These are phyloP conservation scores for Leptographium lundbergii DNA, from an alignment of 2,329 filamentous ascomycete genomes.

Conservation along the genomic window DNA sequence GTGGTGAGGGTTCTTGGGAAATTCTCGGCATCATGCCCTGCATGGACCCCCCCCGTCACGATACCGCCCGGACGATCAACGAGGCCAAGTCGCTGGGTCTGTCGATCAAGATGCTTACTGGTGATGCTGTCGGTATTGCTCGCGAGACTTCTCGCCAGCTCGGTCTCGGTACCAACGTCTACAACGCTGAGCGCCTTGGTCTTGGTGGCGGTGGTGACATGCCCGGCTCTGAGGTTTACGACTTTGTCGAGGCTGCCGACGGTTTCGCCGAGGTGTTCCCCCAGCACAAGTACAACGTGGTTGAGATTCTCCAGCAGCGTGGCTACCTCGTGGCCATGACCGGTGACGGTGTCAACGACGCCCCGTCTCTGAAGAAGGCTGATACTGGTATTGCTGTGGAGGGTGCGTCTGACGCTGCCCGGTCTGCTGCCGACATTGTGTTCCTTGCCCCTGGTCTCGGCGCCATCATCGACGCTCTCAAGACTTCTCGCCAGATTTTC, in stretches of 20 bases:
- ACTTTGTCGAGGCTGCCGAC: slow-evolving; percentile 91
- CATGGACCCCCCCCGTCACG: slow-evolving; percentile 80
- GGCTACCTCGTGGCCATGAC: slow-evolving; percentile 93
- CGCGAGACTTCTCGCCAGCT: slow-evolving; percentile 85
- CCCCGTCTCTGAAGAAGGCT: slow-evolving; percentile 86
- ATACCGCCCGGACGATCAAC: slow-evolving; percentile 80
- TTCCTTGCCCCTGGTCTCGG: slow-evolving; percentile 86
- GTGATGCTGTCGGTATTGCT: slow-evolving; percentile 86
- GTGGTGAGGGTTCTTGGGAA: slow-evolving; percentile 70
- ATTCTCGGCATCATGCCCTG: slow-evolving; percentile 93
- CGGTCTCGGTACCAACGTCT: slow-evolving; percentile 84
- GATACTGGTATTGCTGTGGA: slow-evolving; percentile 93
- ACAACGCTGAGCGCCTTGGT: slow-evolving; percentile 86
- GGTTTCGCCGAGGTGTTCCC: slow-evolving; percentile 92
- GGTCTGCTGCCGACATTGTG: slow-evolving; percentile 84
- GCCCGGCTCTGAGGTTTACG: slow-evolving; percentile 86
- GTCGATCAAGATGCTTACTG: slow-evolving; percentile 92
- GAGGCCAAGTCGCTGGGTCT: slow-evolving; percentile 81
- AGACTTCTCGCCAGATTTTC: slow-evolving; percentile 90
- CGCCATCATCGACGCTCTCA: slow-evolving; percentile 84
- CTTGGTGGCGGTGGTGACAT: slow-evolving; percentile 83
- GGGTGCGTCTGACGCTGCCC: slow-evolving; percentile 81
- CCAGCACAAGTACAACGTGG: slow-evolving; percentile 90
- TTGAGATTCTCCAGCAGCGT: slow-evolving; percentile 87
- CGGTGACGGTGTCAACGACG: slow-evolving; percentile 91